Conservation (phyloP, 495 filamentous ascomycete species). For the Penicillium salamii region DNA sequence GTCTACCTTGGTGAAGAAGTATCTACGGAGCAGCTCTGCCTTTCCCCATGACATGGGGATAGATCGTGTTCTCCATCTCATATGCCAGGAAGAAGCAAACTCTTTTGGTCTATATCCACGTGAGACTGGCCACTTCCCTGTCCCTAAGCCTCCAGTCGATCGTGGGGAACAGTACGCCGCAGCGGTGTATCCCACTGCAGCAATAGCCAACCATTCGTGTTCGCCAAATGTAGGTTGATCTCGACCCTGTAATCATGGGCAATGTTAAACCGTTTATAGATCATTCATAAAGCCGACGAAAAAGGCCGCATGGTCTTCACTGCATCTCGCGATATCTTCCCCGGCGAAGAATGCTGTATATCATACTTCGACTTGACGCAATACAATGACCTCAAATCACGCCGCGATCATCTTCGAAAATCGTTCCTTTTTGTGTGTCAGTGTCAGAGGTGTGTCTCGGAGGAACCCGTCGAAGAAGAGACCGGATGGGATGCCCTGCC, state of each 20-base stretch:
- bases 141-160: slow-evolving; percentile 11
- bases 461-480: slow-evolving; percentile 16
- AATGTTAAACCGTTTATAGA: slow-evolving; percentile 17
- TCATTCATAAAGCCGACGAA: slow-evolving; percentile 36
- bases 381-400: slow-evolving; percentile 17
- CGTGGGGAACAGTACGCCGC: slow-evolving; percentile 39
- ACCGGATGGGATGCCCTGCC: slow-evolving; percentile 17
- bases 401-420: slow-evolving; percentile 28
- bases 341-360: slow-evolving; percentile 42
- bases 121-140: slow-evolving; percentile 30
- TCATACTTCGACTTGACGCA: slow-evolving; percentile 38
- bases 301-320: slow-evolving; percentile 38
- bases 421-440: slow-evolving; percentile 35
- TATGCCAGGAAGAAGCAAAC: slow-evolving; percentile 41
- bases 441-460: slow-evolving; percentile 31
- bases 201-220: slow-evolving; percentile 41
- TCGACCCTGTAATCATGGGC: background rate
- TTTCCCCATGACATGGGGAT: slow-evolving; percentile 25
- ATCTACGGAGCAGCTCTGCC: slow-evolving; percentile 20
- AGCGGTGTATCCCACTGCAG: slow-evolving; percentile 37
- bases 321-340: slow-evolving; percentile 29
- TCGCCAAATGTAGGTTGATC: slow-evolving; percentile 32
- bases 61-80: slow-evolving; percentile 26
- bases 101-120: slow-evolving; percentile 42
- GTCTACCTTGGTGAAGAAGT: slow-evolving; percentile 36